phyloP scores from a whole-genome alignment of 345 rosid genomes.

The Abelmoschus esculentus region DNA sequence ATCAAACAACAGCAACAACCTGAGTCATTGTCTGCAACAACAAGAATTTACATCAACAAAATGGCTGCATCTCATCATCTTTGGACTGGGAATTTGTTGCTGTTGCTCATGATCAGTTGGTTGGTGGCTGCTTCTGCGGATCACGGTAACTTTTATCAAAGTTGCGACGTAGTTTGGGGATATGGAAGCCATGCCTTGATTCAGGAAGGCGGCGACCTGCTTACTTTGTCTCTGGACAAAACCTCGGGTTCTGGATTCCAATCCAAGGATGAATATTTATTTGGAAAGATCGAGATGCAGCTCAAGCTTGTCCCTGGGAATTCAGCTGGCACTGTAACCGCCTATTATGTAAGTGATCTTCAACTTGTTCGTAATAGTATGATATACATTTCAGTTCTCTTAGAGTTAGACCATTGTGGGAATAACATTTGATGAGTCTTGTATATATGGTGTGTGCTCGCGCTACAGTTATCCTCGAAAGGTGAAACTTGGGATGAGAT shows the following conservation, averaged over 20 bases:
- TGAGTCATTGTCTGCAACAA: background rate
- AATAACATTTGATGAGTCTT: too few relatives aligned
- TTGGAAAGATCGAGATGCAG: background rate
- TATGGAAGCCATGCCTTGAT: background rate
- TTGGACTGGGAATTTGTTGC: background rate
- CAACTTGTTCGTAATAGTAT: background rate
- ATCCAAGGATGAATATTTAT: slow-evolving; percentile 15
- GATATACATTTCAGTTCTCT: background rate
- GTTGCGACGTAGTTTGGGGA: background rate
- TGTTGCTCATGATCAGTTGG: background rate
- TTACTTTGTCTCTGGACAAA: slow-evolving; percentile 15
- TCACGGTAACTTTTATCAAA: background rate
- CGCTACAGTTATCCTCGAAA: background rate
- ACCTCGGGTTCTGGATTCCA: slow-evolving; percentile 19
- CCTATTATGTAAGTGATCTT: slow-evolving; percentile 14
- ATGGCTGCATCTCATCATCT: background rate
- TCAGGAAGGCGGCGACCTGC: background rate
- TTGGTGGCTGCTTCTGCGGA: background rate
- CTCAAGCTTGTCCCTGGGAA: slow-evolving; percentile 22
- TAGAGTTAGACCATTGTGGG: too few relatives aligned
- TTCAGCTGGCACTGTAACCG: slow-evolving; percentile 26
- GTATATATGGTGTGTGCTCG: background rate
- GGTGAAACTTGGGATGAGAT: background rate
- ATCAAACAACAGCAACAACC: background rate
- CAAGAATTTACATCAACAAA: background rate